Evolutionary conservation across 805 yeast species (phyloP), one percentile per base, ranked within the genome.

Genomic region (Clavispora phyllophila): DNA sequence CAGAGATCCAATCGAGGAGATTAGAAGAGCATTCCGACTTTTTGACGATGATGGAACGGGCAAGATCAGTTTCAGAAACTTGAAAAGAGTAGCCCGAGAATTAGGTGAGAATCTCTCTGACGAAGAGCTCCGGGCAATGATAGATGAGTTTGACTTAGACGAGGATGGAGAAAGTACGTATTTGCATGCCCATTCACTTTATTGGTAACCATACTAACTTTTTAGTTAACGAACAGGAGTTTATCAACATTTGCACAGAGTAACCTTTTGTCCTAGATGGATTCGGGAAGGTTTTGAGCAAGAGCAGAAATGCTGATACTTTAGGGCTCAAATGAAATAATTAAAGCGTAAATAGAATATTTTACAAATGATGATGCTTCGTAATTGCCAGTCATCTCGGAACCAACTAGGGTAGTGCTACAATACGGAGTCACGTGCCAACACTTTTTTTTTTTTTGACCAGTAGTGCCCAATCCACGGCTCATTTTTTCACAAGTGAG

Each of bases 81-180:
- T 93, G 45, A 79, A 95, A 61, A 76, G 93, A 47, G 96, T 91
- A 1, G 93, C 97, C 9, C 85, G 86, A 53, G 97, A 91, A 51
- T 67, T 93, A 44, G 97, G 96, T 2, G 99, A 93, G 62, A 86
- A 84, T 53, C 68, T 93, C 44, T 82, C 87, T 5, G 99, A 93
- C 53, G 96, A 88, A 45, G 99, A 93, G 58, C 70, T 93, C 40
- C 76, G 86, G 51, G 97, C 97, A 4, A 93, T 93, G 99, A 93
- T 93, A 50, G 96, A 90, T 48, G 98, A 91, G 62, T 93, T 93
- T 59, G 99, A 93, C 65, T 67, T 90, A 40, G 97, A 93, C 60
- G 95, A 87, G 43, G 98, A 93, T 62, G 98, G 98, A 39, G 96
- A 87, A 51, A 90, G 75, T 65, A 63, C 54, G 75, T 74, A 68